Conservation (phyloP, 2,329 filamentous ascomycete species). For the Aspergillus bombycis region DNA sequence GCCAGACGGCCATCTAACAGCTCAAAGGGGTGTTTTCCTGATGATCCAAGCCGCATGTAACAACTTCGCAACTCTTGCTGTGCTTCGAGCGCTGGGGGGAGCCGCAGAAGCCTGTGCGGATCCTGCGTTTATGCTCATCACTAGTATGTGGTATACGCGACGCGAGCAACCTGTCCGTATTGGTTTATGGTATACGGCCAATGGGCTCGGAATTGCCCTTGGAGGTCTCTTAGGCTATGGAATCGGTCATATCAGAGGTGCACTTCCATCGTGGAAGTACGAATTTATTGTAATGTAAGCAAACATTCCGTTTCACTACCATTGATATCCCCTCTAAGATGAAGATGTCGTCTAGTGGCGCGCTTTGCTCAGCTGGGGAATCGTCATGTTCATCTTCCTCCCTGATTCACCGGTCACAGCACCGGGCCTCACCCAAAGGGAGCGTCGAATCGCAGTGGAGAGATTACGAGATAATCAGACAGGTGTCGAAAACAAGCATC, state of each 20-base stretch:
- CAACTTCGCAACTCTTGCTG: conserved; percentile 59
- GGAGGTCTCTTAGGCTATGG: conserved; percentile 62
- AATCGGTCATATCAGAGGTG: conserved; percentile 62
- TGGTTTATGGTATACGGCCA: conserved; percentile 62
- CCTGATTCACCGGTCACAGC: conserved; percentile 62
- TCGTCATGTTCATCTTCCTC: conserved; percentile 60
- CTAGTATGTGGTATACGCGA: conserved; percentile 67
- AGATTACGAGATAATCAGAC: conserved; percentile 62
- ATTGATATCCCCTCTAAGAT: conserved; percentile 5
- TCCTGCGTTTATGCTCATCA: conserved; percentile 66
- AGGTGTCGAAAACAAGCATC: conserved; percentile 59
- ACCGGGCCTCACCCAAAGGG: conserved; percentile 53
- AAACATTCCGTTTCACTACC: neutral
- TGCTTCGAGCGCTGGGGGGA: conserved; percentile 60
- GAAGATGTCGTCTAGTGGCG: conserved; percentile 32
- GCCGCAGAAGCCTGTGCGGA: conserved; percentile 61
- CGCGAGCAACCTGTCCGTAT: conserved; percentile 65
- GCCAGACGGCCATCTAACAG: neutral
- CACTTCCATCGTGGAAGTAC: conserved; percentile 65
- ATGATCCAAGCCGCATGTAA: conserved; percentile 58
- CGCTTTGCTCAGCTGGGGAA: conserved; percentile 63
- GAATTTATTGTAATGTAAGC: conserved; percentile 66
- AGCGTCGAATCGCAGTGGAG: conserved; percentile 60
- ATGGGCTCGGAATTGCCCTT: conserved; percentile 62
- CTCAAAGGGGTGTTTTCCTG: conserved; percentile 49